These are phyloP conservation scores for Cordyceps tenuipes DNA, from an alignment of 2,329 filamentous ascomycete genomes.

Conservation along the genomic window DNA sequence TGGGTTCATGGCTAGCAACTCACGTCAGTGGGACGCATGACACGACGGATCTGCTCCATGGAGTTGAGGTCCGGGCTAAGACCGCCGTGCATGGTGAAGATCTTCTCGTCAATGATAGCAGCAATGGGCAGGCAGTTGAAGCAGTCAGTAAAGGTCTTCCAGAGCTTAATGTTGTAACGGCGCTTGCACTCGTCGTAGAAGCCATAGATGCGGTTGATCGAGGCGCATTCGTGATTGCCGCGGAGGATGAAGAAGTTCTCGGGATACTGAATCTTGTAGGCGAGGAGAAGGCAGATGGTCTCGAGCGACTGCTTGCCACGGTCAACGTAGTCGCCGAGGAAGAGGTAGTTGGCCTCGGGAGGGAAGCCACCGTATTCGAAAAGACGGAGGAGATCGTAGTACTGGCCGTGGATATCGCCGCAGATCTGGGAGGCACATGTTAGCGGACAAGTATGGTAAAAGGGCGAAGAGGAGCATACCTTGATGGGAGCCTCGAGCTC, in stretches of 20 bases:
- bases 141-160: constrained; percentile 99
- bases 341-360: constrained; percentile 97
- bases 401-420: constrained; percentile 98
- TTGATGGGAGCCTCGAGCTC: constrained; percentile 98
- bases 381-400: constrained; percentile 92
- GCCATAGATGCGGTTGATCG: constrained; percentile 97
- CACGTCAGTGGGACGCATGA: constrained; percentile 98
- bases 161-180: constrained; percentile 97
- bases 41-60: constrained; percentile 98
- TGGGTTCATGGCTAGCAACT: constrained; percentile 34
- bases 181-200: constrained; percentile 99
- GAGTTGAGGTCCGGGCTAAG: constrained; percentile 96
- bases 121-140: constrained; percentile 99
- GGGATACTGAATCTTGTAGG: constrained; percentile 99
- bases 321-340: constrained; percentile 98
- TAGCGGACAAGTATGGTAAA: neutral
- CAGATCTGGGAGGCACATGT: constrained; percentile 63
- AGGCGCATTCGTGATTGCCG: constrained; percentile 98
- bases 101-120: constrained; percentile 99
- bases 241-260: constrained; percentile 99
- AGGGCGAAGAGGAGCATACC: constrained; percentile 47
- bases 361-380: constrained; percentile 99
- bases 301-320: constrained; percentile 98
- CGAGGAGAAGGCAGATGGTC: constrained; percentile 92
- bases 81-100: constrained; percentile 99